These are phyloP conservation scores for Gossypium mustelinum DNA, from an alignment of 345 rosid genomes.

Conservation along the genomic window DNA sequence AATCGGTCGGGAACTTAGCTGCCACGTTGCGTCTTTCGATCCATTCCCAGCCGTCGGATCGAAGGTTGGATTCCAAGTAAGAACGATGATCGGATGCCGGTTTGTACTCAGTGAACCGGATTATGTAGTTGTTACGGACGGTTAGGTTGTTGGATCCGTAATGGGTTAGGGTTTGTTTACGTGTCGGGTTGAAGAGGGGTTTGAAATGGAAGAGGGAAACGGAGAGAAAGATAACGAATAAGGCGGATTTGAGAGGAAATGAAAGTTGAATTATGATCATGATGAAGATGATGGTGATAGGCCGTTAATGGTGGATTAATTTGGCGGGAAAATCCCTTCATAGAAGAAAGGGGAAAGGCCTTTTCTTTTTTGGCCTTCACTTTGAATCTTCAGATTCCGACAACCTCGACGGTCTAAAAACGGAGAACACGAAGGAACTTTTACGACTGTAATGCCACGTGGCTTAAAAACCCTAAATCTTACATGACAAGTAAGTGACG, in stretches of 20 bases:
- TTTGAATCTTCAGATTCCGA: background rate
- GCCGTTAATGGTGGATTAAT: slow-evolving; percentile 8
- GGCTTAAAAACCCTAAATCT: background rate
- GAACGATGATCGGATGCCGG: slow-evolving; percentile 46
- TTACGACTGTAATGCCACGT: background rate
- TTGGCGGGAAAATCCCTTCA: slow-evolving; percentile 35
- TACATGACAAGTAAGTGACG: background rate
- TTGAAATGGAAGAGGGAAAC: slow-evolving; percentile 37
- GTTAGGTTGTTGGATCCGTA: slow-evolving; percentile 17
- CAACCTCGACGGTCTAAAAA: slow-evolving; percentile 6
- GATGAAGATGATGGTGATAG: background rate
- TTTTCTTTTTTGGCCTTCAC: background rate
- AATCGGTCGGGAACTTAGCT: slow-evolving; percentile 72
- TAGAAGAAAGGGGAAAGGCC: background rate
- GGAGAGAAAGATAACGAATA: slow-evolving; percentile 29
- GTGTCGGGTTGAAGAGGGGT: slow-evolving; percentile 22
- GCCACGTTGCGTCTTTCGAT: slow-evolving; percentile 78
- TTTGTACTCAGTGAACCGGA: slow-evolving; percentile 75
- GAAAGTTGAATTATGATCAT: slow-evolving; percentile 18
- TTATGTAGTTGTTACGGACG: slow-evolving; percentile 45
- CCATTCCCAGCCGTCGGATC: slow-evolving; percentile 77
- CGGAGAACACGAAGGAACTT: background rate
- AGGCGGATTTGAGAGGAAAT: slow-evolving; percentile 23
- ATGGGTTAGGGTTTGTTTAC: slow-evolving; percentile 23
- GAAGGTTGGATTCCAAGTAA: slow-evolving; percentile 52